These are phyloP conservation scores for Arthrobotrys iridis DNA, from an alignment of 2,329 filamentous ascomycete genomes.

Conservation along the genomic window DNA sequence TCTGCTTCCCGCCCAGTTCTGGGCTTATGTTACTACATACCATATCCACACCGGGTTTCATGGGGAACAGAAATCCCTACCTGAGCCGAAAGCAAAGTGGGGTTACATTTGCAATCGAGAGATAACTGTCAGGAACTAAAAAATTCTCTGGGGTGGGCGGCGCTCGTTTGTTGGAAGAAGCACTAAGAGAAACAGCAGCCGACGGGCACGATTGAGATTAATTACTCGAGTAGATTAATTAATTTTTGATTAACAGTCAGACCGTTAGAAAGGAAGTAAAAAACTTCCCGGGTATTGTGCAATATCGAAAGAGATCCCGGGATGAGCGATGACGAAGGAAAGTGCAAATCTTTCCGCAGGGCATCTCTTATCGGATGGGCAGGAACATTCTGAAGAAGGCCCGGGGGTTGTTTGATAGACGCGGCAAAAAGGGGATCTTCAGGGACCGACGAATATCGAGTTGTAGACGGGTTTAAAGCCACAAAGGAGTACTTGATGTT, in stretches of 20 bases:
- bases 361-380: conserved; percentile 30
- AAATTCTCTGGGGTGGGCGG: neutral
- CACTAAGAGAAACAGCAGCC: conserved; percentile 27
- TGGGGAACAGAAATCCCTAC: conserved; percentile 3
- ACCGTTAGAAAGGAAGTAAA: no score
- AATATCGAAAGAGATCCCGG: neutral
- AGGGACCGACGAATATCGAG: no score
- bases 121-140: conserved; percentile 2
- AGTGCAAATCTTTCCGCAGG: conserved; percentile 1
- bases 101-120: conserved; percentile 31
- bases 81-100: conserved; percentile 20
- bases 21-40: conserved; percentile 13
- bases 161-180: conserved; percentile 19
- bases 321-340: conserved; percentile 15
- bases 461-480: conserved; percentile 22
- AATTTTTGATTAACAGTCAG: neutral
- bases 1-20: conserved; percentile 11
- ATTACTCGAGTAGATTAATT: conserved; percentile 25
- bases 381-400: conserved; percentile 20
- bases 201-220: conserved; percentile 22
- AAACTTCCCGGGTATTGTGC: neutral
- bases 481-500: conserved; percentile 24
- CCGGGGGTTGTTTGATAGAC: conserved; percentile 53
- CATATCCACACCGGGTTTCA: conserved; percentile 1
- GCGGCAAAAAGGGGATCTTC: conserved; percentile 36